phyloP scores from a whole-genome alignment of 177 flowering plant species.

The Tripterygium wilfordii region DNA sequence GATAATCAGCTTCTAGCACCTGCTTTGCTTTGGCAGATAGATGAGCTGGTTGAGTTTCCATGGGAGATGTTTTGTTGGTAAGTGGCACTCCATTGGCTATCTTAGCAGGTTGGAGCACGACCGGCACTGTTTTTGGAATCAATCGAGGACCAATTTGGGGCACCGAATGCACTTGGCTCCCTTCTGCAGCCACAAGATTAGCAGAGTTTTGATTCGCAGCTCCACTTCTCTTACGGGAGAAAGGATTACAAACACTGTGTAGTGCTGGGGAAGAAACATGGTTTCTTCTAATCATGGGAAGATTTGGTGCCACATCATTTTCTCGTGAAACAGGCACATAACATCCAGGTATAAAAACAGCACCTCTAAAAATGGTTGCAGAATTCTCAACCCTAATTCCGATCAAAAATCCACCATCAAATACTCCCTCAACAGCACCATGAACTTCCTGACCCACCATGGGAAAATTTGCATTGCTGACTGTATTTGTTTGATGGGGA shows the following conservation, averaged over 20 bases:
- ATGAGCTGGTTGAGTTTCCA: constrained; percentile 9
- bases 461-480: constrained; percentile 14
- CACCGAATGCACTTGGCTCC: constrained; percentile 14
- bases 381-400: constrained; percentile 64
- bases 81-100: constrained; percentile 20
- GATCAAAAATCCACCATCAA: constrained; percentile 89
- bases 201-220: constrained; percentile 14
- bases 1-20: constrained; percentile 5
- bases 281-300: constrained; percentile 58
- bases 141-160: constrained; percentile 16
- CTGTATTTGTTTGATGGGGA: constrained; percentile 21
- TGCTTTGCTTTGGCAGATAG: constrained; percentile 18
- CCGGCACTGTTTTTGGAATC: constrained; percentile 34
- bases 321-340: constrained; percentile 58
- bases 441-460: constrained; percentile 69
- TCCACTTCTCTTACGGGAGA: constrained; percentile 17
- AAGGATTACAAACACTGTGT: constrained; percentile 15
- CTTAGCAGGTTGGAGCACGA: constrained; percentile 29
- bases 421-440: constrained; percentile 72
- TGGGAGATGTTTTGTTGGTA: constrained; percentile 14
- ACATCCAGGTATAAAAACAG: constrained; percentile 78
- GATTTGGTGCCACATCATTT: constrained; percentile 81
- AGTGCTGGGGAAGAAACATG: constrained; percentile 30
- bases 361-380: constrained; percentile 60
- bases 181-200: constrained; percentile 13